A percentile compares a stretch with the other conserved stretches of the same genome.
phyloP scores from a whole-genome alignment of 2,329 filamentous ascomycete genomes.

The Epichloe coenophiala region DNA sequence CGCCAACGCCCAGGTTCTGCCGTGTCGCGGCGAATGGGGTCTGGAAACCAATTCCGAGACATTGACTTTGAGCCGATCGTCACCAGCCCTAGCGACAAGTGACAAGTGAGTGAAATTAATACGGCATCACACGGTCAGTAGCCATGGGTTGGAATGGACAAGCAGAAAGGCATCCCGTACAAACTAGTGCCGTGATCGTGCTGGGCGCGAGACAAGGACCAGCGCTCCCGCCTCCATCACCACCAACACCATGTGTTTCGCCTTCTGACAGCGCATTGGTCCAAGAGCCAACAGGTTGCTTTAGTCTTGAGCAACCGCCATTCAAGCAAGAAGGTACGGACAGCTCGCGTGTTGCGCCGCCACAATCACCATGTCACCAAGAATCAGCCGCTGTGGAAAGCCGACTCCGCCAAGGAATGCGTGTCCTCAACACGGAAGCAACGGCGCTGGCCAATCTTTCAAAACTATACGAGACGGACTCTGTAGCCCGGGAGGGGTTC shows the following conservation, averaged over 20 bases:
- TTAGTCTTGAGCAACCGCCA: slow-evolving; percentile 19
- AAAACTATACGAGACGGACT: slow-evolving; percentile 58
- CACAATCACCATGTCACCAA: not conserved
- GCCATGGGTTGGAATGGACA: slow-evolving; percentile 8
- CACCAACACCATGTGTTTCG: slow-evolving; percentile 31
- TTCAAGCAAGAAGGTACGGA: not conserved
- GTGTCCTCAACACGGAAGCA: slow-evolving; percentile 75
- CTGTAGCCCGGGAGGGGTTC: slow-evolving; percentile 54
- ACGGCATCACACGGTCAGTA: not conserved
- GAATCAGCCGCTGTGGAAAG: slow-evolving; percentile 12
- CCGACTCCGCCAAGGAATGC: slow-evolving; percentile 51
- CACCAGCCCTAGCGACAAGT: too few relatives aligned
- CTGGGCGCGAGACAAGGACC: slow-evolving; percentile 25
- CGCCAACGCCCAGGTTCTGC: too few relatives aligned
- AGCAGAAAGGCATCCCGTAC: slow-evolving; percentile 28
- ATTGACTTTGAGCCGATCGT: not conserved
- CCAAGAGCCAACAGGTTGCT: slow-evolving; percentile 24
- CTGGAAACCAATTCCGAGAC: not conserved
- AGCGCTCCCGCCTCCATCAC: slow-evolving; percentile 32
- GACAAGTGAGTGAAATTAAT: too few relatives aligned
- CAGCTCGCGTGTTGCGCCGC: too few relatives aligned
- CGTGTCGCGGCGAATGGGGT: not conserved
- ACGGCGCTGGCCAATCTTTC: slow-evolving; percentile 64
- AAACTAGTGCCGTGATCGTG: slow-evolving; percentile 37
- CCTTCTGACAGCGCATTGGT: slow-evolving; percentile 21